These are phyloP conservation scores for Clitocybe nebularis DNA, from an alignment of 1,284 basidiomycete genomes.

Conservation along the genomic window DNA sequence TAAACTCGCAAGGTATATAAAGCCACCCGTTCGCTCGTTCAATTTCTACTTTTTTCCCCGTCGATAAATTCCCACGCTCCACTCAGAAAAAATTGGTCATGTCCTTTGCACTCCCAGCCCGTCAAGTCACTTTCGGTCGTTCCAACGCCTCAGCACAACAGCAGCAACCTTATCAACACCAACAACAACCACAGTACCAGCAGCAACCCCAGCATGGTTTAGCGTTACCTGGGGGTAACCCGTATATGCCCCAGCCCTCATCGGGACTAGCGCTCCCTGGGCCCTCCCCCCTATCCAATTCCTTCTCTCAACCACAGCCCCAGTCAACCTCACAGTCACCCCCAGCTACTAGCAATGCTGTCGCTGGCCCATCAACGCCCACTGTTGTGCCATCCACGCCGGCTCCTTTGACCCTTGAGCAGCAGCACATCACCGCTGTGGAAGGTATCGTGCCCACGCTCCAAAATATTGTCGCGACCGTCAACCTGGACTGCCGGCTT, in stretches of 20 bases:
- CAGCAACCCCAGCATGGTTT: constrained; percentile 38
- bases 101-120: constrained; percentile 73
- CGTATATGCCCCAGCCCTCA: constrained; percentile 29
- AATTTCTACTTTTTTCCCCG: constrained; percentile 27
- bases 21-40: constrained; percentile 22
- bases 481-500: constrained; percentile 95
- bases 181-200: constrained; percentile 33
- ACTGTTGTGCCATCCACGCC: constrained; percentile 54
- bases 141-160: constrained; percentile 44
- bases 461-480: constrained; percentile 99
- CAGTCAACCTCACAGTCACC: constrained; percentile 24
- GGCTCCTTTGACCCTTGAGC: constrained; percentile 74
- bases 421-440: constrained; percentile 89
- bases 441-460: constrained; percentile 93
- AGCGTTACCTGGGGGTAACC: constrained; percentile 39
- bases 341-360: constrained; percentile 22
- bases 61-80: constrained; percentile 36
- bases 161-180: constrained; percentile 35
- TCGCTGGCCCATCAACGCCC: constrained; percentile 51
- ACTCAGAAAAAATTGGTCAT: constrained; percentile 36
- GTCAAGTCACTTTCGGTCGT: constrained; percentile 72
- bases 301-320: constrained; percentile 35
- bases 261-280: constrained; percentile 44
- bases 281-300: constrained; percentile 42
- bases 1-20: constrained; percentile 38